Percentiles rank a stretch among this genome's conserved stretches.
phyloP scores from a whole-genome alignment of 2,329 filamentous ascomycete species.

The Pseudocercospora musae region DNA sequence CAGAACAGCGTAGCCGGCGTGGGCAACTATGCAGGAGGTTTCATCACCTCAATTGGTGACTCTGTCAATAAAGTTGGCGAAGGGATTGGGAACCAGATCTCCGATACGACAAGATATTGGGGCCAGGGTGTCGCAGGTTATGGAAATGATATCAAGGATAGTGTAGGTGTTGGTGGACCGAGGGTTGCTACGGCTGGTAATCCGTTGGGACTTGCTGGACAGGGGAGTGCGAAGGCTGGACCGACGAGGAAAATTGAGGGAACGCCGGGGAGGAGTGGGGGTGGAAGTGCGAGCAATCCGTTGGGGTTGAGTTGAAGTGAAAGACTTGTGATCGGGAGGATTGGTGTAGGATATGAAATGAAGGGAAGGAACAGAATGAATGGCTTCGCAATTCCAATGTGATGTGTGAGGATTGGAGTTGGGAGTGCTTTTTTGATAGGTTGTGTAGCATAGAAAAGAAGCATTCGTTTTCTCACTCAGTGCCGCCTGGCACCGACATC shows the following conservation, averaged over 20 bases:
- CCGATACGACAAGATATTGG: constrained; percentile 46
- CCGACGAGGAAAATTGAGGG: constrained; percentile 27
- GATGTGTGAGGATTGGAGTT: neutral
- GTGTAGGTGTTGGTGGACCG: constrained; percentile 43
- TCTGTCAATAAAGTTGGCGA: constrained; percentile 47
- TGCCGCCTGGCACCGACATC: neutral
- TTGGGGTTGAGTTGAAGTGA: constrained; percentile 34
- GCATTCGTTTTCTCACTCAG: neutral
- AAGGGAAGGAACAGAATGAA: neutral
- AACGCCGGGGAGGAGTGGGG: constrained; percentile 30
- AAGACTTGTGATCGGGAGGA: neutral
- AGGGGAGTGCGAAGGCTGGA: constrained; percentile 10
- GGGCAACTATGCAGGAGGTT: constrained; percentile 44
- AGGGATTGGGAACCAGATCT: constrained; percentile 43
- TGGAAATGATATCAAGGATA: constrained; percentile 50
- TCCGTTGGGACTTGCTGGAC: constrained; percentile 43
- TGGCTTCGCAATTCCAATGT: neutral
- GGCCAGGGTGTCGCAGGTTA: constrained; percentile 49
- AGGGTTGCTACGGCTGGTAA: constrained; percentile 46
- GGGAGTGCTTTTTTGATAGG: no score
- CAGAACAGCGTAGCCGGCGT: constrained; percentile 43
- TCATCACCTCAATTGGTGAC: constrained; percentile 45
- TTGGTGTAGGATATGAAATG: neutral
- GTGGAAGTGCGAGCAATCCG: constrained; percentile 41
- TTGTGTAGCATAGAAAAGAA: neutral